Conservation (phyloP, 805 yeast genomes). For the Metschnikowia henanensis region DNA sequence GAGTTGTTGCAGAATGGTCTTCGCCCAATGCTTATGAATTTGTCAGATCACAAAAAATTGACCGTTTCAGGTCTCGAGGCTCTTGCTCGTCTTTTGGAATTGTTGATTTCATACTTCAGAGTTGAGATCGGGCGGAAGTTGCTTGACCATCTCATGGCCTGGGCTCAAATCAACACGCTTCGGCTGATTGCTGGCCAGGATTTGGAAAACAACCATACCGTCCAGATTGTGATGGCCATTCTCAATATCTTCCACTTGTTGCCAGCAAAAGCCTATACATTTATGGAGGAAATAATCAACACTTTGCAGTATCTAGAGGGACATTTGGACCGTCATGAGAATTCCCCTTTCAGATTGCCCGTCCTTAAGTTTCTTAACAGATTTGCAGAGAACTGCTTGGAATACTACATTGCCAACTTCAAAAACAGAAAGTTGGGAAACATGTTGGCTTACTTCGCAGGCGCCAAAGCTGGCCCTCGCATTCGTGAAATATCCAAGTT, state of each 20-base stretch:
- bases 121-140: slow-evolving; percentile 95
- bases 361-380: slow-evolving; percentile 83
- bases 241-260: slow-evolving; percentile 87
- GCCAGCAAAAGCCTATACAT: slow-evolving; percentile 90
- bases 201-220: slow-evolving; percentile 74
- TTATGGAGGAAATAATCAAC: slow-evolving; percentile 81
- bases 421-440: slow-evolving; percentile 64
- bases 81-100: slow-evolving; percentile 78
- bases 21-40: slow-evolving; percentile 92
- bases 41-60: slow-evolving; percentile 89
- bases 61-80: slow-evolving; percentile 92
- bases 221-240: slow-evolving; percentile 86
- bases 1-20: slow-evolving; percentile 94
- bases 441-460: slow-evolving; percentile 65
- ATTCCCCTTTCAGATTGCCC: slow-evolving; percentile 90
- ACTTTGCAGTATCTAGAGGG: slow-evolving; percentile 79
- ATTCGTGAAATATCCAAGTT: slow-evolving; percentile 57
- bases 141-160: slow-evolving; percentile 90
- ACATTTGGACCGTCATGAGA: slow-evolving; percentile 77
- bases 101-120: slow-evolving; percentile 88
- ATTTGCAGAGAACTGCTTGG: slow-evolving; percentile 72
- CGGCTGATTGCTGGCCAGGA: slow-evolving; percentile 79
- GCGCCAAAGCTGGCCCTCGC: slow-evolving; percentile 51
- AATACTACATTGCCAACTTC: slow-evolving; percentile 67
- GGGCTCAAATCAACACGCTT: slow-evolving; percentile 85